Conservation (phyloP, 352 stramenopile species). For the Pythium brachiatum region DNA sequence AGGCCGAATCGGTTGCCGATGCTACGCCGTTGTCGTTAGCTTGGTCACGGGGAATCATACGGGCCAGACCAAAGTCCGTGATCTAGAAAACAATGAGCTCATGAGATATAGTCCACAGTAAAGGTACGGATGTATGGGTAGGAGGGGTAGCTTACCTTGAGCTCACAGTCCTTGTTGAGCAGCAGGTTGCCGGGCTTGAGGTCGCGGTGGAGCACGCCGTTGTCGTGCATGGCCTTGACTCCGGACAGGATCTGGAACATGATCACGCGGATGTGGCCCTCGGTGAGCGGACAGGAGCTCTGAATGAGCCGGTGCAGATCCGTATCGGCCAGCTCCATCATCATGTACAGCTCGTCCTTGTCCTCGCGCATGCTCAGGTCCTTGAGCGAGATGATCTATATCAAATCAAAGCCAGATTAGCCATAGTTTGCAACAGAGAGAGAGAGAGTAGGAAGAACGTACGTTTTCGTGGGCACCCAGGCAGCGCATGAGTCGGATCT, state of each 20-base stretch:
- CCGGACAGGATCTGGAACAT: conserved; percentile 84
- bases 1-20: conserved; percentile 17
- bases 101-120: no score
- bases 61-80: conserved; percentile 93
- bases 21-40: conserved; percentile 15
- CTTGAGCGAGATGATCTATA: conserved; percentile 87
- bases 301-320: conserved; percentile 91
- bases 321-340: conserved; percentile 94
- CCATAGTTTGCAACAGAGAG: neutral
- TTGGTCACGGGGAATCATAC: conserved; percentile 71
- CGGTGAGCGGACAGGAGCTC: conserved; percentile 76
- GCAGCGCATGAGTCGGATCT: conserved; percentile 89
- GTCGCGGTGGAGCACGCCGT: conserved; percentile 92
- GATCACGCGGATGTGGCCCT: conserved; percentile 83
- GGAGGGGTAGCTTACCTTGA: conserved; percentile 63
- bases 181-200: conserved; percentile 94
- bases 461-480: conserved; percentile 90
- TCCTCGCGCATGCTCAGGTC: conserved; percentile 89
- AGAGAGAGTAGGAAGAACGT: conserved; percentile 19
- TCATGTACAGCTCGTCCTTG: conserved; percentile 95
- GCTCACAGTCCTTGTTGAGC: conserved; percentile 90
- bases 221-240: conserved; percentile 92
- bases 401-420: conserved; percentile 7
- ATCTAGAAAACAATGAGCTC: no score
- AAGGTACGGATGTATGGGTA: no score